Base-by-base conservation (phyloP, 2,329 filamentous ascomycete species). In the Penicillium nordicum region DNA sequence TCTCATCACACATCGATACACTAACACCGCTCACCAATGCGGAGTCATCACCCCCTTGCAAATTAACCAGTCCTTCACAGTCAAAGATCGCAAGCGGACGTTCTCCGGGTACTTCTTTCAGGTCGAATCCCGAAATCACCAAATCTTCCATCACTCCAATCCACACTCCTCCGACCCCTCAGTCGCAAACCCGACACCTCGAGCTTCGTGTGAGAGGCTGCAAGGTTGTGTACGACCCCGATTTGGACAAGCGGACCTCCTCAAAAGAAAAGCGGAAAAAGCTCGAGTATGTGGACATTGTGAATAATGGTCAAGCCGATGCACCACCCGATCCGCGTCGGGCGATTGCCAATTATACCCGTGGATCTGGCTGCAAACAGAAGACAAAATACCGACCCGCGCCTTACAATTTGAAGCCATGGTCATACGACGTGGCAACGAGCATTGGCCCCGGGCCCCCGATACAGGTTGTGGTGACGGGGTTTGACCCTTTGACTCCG, bases 371-470 rank as follows among this genome's bases (percentile, higher is more conserved):
- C 76, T 78, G 88, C 67, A 89, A 87, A 63, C 74, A 87, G 84
- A 77, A 84, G 83, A 57, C 84, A 81, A 70, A 93, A 88, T 78
- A 87, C 85, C 62, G 90, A 84, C 66, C 78, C 87, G 69, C 88
- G 84, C 69, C 84, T 82, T 96, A 96, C 75, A 87, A 88, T 58
- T 78, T 96, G 50, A 89, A 86, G 70, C 88, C 89, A 23, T 97
- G 95, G 74, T 76, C 84, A 27, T 94, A 91, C 74, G 92, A 97
- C 71, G 78, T 86, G 5, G 86, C 85, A 66, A 91, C 90, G 5
- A 96, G 93, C 2, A 85, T 95, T 65, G 93, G 92, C 0, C 90
- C 92, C 25, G 91, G 91, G 0, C 93, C 93, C 14, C 90, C 94
- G 2, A 91, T 89, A 2, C 91, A 96, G 71, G 86, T 99, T 47